Base-by-base conservation (phyloP, 768 basidiomycete species). In the Phlegmacium glaucopus region DNA sequence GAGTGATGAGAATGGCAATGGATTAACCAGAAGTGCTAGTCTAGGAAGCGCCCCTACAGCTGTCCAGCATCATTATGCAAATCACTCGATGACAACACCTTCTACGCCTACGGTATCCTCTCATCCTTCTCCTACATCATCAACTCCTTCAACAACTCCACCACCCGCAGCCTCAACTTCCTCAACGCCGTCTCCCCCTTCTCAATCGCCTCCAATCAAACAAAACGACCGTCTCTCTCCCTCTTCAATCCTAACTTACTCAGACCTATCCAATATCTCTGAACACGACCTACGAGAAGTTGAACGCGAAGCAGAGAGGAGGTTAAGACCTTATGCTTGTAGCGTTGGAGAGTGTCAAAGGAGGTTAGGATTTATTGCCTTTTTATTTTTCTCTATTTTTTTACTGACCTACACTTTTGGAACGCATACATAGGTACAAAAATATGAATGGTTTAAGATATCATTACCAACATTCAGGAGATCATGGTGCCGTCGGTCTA, bases 391-490 rank as follows among this genome's bases (percentile, higher is more conserved):
- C 5, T 22, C 22, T 5, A 5, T 22, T 22, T 5, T 22, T 22
- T 22, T 3, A 22, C 22, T 22, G 5, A 22, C 22, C 2, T 22
- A n/a, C n/a, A n/a, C n/a, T n/a, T n/a, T n/a, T n/a, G n/a, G n/a
- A n/a, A n/a, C n/a, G n/a, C 5, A 22, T 22, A 22, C 5, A 22
- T 22, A 22, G 22, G 61, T 98, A 97, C 72, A 94, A 97, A 79
- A 97, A 99, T 63, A 95, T 97, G 94, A 97, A 97, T 65, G 95
- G 95, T 0, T 71, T 97, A 52, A 70, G 90, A 59, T 98, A 98
- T 53, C 95, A 98, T 68, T 98, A 97, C 63, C 89, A 94, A 66
- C 95, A 98, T 67, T 88, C 88, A 16, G 95, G 94, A 9, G 92
- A 94, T 36, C 96, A 98, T 65, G 95, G 95, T 4, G 86, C 88